Conservation (phyloP, 1,284 basidiomycete genomes). For the Phylloboletellus chloephorus region DNA sequence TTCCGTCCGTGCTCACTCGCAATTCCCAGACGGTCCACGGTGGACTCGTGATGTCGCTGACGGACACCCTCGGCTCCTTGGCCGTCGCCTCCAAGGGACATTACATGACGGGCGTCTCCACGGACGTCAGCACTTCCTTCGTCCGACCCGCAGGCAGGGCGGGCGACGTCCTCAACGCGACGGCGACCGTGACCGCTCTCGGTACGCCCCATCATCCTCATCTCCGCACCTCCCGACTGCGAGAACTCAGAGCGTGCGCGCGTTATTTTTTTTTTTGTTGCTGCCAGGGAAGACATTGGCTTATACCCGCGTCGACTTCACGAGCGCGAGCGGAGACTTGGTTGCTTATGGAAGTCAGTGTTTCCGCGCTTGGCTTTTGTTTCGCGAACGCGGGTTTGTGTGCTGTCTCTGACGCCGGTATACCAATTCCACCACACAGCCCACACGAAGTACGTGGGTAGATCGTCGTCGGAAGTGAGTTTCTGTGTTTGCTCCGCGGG, state of each 20-base stretch:
- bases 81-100: conserved; percentile 79
- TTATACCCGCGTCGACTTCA: conserved; percentile 77
- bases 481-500: too few species aligned
- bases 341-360: conserved; percentile 80
- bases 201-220: too few species aligned
- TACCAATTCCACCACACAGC: conserved; percentile 40
- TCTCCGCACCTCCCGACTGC: too few species aligned
- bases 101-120: conserved; percentile 83
- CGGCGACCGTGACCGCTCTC: conserved; percentile 56
- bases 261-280: too few species aligned
- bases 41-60: conserved; percentile 78
- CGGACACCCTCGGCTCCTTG: conserved; percentile 81
- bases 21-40: conserved; percentile 59
- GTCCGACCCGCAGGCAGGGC: conserved; percentile 63
- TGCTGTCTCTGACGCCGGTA: conserved; percentile 11
- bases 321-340: conserved; percentile 62
- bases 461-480: conserved; percentile 58
- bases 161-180: conserved; percentile 61
- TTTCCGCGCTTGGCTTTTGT: conserved; percentile 10
- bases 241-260: too few species aligned
- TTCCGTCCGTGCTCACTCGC: conserved; percentile 8
- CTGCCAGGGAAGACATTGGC: conserved; percentile 73
- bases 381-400: neutral
- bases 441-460: conserved; percentile 87
- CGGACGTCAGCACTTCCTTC: conserved; percentile 83